phyloP scores from a whole-genome alignment of 164 flowering plant species.

The Dillenia turbinata region DNA sequence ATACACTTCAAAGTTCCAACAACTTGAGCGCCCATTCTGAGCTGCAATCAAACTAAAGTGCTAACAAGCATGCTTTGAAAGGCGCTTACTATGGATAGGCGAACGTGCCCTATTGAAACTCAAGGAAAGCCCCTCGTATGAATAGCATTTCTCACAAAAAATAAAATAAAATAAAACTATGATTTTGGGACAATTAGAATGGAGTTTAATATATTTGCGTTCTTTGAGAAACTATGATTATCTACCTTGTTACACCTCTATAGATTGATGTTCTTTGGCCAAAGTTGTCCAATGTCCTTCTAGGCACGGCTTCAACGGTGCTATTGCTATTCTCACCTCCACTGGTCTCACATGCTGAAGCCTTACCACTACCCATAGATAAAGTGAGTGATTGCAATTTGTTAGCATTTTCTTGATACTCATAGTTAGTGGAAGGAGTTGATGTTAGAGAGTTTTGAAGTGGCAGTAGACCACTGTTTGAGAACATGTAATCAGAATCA shows the following conservation, averaged over 20 bases:
- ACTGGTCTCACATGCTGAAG: conserved; percentile 37
- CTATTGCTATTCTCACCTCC: not conserved
- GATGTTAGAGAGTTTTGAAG: conserved; percentile 18
- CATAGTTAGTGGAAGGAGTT: conserved; percentile 21
- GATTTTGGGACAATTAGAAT: too few species aligned
- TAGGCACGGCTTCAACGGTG: conserved; percentile 45
- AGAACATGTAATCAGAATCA: conserved; percentile 39
- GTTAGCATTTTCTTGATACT: conserved; percentile 41
- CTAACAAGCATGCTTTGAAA: too few species aligned
- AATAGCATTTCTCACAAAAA: not conserved
- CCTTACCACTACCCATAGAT: conserved; percentile 73
- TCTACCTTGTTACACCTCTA: conserved; percentile 89
- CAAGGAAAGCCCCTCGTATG: too few species aligned
- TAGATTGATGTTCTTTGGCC: conserved; percentile 96
- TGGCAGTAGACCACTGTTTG: conserved; percentile 27
- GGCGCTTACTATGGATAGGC: too few species aligned
- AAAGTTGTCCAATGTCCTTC: conserved; percentile 71
- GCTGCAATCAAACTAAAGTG: too few species aligned
- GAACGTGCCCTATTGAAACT: too few species aligned
- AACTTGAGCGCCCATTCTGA: too few species aligned
- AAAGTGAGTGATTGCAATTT: conserved; percentile 67
- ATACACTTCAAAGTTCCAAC: too few species aligned
- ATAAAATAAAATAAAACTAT: not conserved
- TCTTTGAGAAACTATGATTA: not conserved
- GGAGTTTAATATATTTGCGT: too few species aligned